A percentile compares a stretch with the other conserved stretches of the same genome.
phyloP scores from a whole-genome alignment of 305 asterid species.

The Ajuga reptans region DNA sequence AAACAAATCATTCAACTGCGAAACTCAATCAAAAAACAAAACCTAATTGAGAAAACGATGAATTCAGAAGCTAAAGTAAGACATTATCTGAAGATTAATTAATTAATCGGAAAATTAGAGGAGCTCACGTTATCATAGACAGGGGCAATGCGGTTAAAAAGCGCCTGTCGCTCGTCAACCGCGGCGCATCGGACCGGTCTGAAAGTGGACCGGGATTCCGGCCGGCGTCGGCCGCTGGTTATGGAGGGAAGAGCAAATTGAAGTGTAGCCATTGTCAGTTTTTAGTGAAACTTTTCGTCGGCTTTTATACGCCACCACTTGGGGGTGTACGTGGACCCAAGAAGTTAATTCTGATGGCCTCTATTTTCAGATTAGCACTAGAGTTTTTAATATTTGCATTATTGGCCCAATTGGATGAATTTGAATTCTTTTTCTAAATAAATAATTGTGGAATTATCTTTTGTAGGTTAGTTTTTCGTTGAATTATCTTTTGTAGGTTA shows the following conservation, averaged over 20 bases:
- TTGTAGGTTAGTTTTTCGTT: too few species aligned
- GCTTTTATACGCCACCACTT: not conserved
- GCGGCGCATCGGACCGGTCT: conserved; percentile 41
- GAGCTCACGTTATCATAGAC: conserved; percentile 68
- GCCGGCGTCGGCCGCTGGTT: conserved; percentile 21
- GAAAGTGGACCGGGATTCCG: conserved; percentile 23
- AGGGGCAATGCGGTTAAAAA: conserved; percentile 77
- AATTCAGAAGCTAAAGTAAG: conserved; percentile 14
- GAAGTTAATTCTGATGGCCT: not conserved
- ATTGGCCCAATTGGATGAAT: too few species aligned
- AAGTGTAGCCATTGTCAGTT: conserved; percentile 38
- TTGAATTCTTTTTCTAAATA: too few species aligned
- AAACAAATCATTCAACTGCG: conserved; percentile 63
- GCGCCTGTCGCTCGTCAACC: conserved; percentile 47
- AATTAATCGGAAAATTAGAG: not conserved
- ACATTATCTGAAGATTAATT: conserved; percentile 1
- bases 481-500: too few species aligned
- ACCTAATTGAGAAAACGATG: not conserved
- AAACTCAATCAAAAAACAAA: not conserved
- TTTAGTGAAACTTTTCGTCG: not conserved
- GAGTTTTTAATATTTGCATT: not conserved
- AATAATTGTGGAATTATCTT: too few species aligned
- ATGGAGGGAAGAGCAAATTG: conserved; percentile 34
- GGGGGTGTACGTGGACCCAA: conserved; percentile 17
- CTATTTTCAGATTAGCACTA: not conserved